These are phyloP conservation scores for Fusarium goolgardi DNA, from an alignment of 2,329 filamentous ascomycete species.

Conservation along the genomic window DNA sequence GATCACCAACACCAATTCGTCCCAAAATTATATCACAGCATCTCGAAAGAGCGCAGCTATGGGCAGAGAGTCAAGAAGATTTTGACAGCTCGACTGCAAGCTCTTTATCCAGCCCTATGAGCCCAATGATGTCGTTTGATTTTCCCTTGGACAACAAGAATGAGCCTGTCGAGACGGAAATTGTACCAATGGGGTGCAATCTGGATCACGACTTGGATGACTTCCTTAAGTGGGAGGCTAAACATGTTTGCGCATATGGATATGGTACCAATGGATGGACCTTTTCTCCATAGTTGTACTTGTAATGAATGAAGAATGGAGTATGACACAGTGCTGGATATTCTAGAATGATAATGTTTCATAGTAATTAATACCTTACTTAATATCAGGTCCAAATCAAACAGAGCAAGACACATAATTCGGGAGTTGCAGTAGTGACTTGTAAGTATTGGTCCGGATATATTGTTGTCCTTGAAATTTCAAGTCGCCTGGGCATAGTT, in stretches of 20 bases:
- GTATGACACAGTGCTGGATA: background rate
- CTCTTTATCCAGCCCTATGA: constrained; percentile 10
- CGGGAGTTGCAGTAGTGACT: rapidly evolving
- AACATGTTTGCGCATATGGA: constrained; percentile 23
- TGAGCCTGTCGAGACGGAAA: background rate
- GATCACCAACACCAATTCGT: constrained; percentile 19
- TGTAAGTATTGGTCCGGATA: too few relatives aligned
- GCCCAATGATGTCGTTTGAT: background rate
- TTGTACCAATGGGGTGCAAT: constrained; percentile 17
- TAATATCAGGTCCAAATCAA: background rate
- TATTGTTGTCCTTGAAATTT: too few relatives aligned
- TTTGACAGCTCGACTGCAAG: background rate
- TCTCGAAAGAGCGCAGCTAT: constrained; percentile 11
- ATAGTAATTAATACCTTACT: constrained; percentile 6
- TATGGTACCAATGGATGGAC: constrained; percentile 14
- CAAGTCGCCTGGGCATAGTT: rapidly evolving
- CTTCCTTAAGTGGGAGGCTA: constrained; percentile 23
- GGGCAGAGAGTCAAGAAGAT: constrained; percentile 13
- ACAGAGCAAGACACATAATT: background rate
- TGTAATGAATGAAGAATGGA: background rate
- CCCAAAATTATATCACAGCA: constrained; percentile 13
- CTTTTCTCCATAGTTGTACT: background rate
- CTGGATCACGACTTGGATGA: constrained; percentile 22
- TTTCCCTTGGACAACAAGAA: rapidly evolving
- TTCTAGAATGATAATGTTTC: constrained; percentile 1